Conservation (phyloP, 2,329 filamentous ascomycete species). For the Pyrenochaeta sp. region DNA sequence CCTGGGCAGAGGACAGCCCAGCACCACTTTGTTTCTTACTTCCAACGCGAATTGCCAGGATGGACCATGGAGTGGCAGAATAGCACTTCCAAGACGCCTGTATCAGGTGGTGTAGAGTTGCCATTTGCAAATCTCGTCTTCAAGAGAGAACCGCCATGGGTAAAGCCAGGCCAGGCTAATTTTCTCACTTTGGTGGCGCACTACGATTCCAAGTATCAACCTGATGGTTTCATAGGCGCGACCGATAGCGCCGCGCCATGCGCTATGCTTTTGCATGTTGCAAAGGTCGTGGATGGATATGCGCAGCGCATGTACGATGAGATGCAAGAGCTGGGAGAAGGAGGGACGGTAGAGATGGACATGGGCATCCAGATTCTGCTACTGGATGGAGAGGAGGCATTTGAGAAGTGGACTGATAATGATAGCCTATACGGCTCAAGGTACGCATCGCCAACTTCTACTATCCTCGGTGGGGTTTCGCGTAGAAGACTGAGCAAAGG, state of each 20-base stretch:
- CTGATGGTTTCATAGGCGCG: constrained; percentile 89
- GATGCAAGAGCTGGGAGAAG: constrained; percentile 66
- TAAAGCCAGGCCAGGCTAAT: constrained; percentile 75
- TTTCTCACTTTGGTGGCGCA: constrained; percentile 89
- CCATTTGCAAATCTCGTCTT: constrained; percentile 90
- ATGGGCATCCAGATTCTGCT: constrained; percentile 89
- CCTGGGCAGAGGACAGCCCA: constrained; percentile 76
- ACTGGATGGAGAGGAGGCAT: constrained; percentile 94
- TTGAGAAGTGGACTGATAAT: constrained; percentile 76
- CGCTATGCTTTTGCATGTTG: constrained; percentile 89
- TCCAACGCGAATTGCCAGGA: constrained; percentile 73
- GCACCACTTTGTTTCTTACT: constrained; percentile 85
- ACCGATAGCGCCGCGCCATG: constrained; percentile 94
- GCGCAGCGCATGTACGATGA: constrained; percentile 82
- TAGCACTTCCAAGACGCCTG: constrained; percentile 83
- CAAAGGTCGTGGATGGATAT: constrained; percentile 79
- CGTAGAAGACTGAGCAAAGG: too few species aligned
- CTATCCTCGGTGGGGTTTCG: too few species aligned
- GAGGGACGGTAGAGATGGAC: constrained; percentile 71
- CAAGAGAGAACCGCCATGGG: constrained; percentile 86
- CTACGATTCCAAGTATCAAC: constrained; percentile 85
- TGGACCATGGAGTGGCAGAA: constrained; percentile 90
- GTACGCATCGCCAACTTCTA: constrained; percentile 53
- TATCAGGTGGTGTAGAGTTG: constrained; percentile 72
- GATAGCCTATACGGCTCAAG: constrained; percentile 92